A percentile compares a stretch with the other conserved stretches of the same genome.
Conservation (phyloP, 2,329 filamentous ascomycete genomes). For the Exophiala lecanii-corni region DNA sequence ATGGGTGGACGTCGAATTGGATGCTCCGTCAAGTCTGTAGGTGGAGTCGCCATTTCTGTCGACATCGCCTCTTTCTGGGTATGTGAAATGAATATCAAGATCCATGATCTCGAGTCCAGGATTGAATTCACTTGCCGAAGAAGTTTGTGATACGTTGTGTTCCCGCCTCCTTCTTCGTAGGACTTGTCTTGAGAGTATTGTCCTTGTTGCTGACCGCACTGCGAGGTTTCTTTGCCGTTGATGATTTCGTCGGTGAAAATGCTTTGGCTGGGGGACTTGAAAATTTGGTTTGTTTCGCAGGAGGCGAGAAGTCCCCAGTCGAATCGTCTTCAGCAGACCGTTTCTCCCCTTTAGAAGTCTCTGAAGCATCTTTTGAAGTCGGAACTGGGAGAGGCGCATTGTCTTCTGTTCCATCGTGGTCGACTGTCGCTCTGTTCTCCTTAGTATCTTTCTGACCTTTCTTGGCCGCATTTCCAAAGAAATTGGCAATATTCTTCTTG, state of each 20-base stretch:
- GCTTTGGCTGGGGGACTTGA: conserved; percentile 25
- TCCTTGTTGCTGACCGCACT: conserved; percentile 54
- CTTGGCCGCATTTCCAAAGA: conserved; percentile 59
- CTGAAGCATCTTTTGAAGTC: conserved; percentile 10
- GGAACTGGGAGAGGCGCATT: conserved; percentile 48
- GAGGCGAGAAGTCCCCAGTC: conserved; percentile 8
- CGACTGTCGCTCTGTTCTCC: conserved; percentile 18
- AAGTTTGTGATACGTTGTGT: conserved; percentile 51
- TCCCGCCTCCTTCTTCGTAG: conserved; percentile 43
- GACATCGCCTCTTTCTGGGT: too few species aligned
- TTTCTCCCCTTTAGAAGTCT: conserved; percentile 29
- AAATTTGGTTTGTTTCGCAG: conserved; percentile 19
- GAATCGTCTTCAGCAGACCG: conserved; percentile 13
- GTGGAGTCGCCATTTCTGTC: too few species aligned
- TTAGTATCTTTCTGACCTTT: conserved; percentile 28
- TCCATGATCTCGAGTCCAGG: neutral
- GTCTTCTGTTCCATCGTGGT: conserved; percentile 44
- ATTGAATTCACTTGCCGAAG: conserved; percentile 35
- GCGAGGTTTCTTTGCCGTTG: conserved; percentile 42
- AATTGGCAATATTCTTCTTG: conserved; percentile 90
- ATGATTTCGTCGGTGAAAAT: conserved; percentile 37
- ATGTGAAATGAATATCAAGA: too few species aligned
- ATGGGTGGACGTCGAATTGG: conserved; percentile 34
- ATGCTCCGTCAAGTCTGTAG: too few species aligned
- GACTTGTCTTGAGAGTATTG: conserved; percentile 41